Base-by-base conservation (phyloP, 1,284 basidiomycete genomes). In the Leccinum subatratum region DNA sequence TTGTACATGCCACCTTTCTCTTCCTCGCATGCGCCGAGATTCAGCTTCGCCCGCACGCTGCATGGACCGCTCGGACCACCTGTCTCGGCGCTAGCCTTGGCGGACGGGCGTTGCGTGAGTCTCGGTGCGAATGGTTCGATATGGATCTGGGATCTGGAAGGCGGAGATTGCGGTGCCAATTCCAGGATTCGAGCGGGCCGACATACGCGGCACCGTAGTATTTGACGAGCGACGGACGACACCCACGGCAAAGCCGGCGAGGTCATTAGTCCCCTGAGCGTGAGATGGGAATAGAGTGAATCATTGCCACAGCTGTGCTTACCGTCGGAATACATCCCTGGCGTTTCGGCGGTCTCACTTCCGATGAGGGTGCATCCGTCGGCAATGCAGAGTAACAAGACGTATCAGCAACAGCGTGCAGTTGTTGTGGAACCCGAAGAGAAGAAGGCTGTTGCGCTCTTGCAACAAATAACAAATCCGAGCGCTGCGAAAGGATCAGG, bases 401-500 rank as follows among this genome's bases (percentile, higher is more conserved):
- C 95, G 22, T 96, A 97, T 77, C 78, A 96, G 75, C 93, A 95
- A 78, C 92, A 92, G 75, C 90, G 96, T 18, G 95, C 96, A 0
- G 96, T 98, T 18, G 90, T 99, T 57, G 84, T 99, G 82, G 93
- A 96, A 75, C 92, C 93, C 2, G 94, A 97, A 74, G 96, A 99
- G 82, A 94, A 91, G 82, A 92, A 89, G 75, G 95, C 96, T 0
- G 81, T 98, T 28, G 90, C 93, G n/a, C 79, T 98, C 48, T 78
- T 99, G 75, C 96, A 99, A 78, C 96, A n/a, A n/a, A n/a, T n/a
- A n/a, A n/a, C n/a, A 98, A 82, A 95, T 98, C 73, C 88, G 93
- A 66, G 94, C 95, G 7, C 80, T 99, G 71, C 83, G 94, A 66
- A 96, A 95, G 79, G 95, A 95, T 72, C 93, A 96, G 80, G 83